These are phyloP conservation scores for Lepidium sativum DNA, from an alignment of 345 rosid species.

Conservation along the genomic window DNA sequence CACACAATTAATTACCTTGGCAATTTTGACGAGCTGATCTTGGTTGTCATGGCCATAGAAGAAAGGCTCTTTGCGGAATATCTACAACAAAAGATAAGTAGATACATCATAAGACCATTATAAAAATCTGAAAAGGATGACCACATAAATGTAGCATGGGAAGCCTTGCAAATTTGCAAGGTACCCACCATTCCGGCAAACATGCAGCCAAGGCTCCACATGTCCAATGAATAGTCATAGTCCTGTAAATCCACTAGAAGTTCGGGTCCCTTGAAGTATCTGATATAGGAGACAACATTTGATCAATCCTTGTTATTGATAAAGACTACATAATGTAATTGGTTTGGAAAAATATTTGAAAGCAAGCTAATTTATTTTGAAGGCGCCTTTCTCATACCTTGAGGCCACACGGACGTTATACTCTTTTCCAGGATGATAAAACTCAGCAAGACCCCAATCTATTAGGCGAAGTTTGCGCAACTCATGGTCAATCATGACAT, in stretches of 20 bases:
- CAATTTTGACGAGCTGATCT: conserved; percentile 93
- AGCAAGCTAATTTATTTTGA: not conserved
- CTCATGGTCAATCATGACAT: conserved; percentile 87
- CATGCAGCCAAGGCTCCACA: conserved; percentile 99
- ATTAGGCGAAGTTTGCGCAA: conserved; percentile 76
- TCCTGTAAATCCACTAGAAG: conserved; percentile 92
- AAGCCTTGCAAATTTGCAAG: not conserved
- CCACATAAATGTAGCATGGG: not conserved
- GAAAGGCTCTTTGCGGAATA: conserved; percentile 94
- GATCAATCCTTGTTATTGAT: not conserved
- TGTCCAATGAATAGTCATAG: conserved; percentile 94
- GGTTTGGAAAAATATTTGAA: not conserved
- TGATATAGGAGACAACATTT: conserved; percentile 11
- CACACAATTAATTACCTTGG: conserved; percentile 49
- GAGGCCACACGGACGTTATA: conserved; percentile 86
- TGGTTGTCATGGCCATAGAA: conserved; percentile 98
- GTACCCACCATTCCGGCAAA: conserved; percentile 95
- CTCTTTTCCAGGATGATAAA: conserved; percentile 79
- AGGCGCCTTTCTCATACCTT: conserved; percentile 37
- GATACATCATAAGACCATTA: not conserved
- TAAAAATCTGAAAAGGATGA: not conserved
- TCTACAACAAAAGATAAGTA: conserved; percentile 27
- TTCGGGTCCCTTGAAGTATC: conserved; percentile 97
- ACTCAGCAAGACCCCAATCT: conserved; percentile 89
- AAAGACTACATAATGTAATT: not conserved